A percentile compares a stretch with the other conserved stretches of the same genome.
These are phyloP conservation scores for Phytophthora chlamydospora DNA, from an alignment of 352 stramenopile species.

Conservation along the genomic window DNA sequence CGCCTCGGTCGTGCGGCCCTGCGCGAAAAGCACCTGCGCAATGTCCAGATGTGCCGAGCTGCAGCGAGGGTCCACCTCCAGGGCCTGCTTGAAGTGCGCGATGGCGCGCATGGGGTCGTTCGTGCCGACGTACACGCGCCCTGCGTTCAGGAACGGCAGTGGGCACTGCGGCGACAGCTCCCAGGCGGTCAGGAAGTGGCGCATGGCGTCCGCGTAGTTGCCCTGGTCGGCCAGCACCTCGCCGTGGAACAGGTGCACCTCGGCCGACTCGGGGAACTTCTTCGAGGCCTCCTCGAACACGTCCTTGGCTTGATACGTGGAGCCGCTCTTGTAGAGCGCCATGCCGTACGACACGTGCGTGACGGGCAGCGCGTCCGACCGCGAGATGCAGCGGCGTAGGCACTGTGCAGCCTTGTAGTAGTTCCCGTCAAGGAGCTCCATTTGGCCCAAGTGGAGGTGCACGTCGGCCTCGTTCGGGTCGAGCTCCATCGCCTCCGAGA, in stretches of 20 bases:
- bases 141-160: conserved; percentile 84
- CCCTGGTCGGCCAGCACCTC: conserved; percentile 84
- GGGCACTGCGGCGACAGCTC: conserved; percentile 80
- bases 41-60: conserved; percentile 87
- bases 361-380: conserved; percentile 74
- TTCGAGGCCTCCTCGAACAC: conserved; percentile 75
- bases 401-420: conserved; percentile 76
- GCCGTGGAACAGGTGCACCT: conserved; percentile 85
- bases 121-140: conserved; percentile 81
- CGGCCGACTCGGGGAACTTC: conserved; percentile 69
- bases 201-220: conserved; percentile 84
- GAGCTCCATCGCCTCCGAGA: conserved; percentile 66
- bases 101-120: conserved; percentile 86
- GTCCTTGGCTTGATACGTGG: conserved; percentile 81
- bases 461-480: conserved; percentile 81
- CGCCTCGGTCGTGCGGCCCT: conserved; percentile 71
- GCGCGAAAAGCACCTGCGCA: conserved; percentile 85
- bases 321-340: conserved; percentile 88
- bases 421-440: conserved; percentile 79
- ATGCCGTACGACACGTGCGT: conserved; percentile 86
- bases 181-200: conserved; percentile 71
- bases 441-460: conserved; percentile 82
- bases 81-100: conserved; percentile 80
- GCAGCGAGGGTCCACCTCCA: conserved; percentile 77
- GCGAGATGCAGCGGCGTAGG: conserved; percentile 75